These are phyloP conservation scores for Gracilariopsis chorda DNA, from an alignment of 23 red algal species.

Conservation along the genomic window DNA sequence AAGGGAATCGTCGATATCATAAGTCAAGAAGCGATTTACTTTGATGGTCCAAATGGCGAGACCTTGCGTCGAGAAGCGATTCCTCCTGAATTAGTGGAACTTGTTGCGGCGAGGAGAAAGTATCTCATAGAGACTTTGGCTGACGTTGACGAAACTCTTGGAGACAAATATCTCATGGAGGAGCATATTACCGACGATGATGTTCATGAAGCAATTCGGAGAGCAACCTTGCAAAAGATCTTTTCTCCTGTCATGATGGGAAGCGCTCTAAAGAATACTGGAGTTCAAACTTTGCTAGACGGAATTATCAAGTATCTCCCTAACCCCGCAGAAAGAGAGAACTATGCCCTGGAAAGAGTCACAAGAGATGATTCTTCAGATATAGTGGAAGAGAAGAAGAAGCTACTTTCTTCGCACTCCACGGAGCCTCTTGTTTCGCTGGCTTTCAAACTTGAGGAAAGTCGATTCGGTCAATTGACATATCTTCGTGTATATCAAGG, in stretches of 20 bases:
- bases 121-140: slow-evolving; percentile 81
- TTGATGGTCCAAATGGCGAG: slow-evolving; percentile 91
- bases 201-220: slow-evolving; percentile 80
- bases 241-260: slow-evolving; percentile 88
- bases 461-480: slow-evolving; percentile 95
- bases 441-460: slow-evolving; percentile 98
- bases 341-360: slow-evolving; percentile 42
- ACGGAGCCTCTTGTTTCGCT: slow-evolving; percentile 70
- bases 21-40: slow-evolving; percentile 77
- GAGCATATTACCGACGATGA: slow-evolving; percentile 73
- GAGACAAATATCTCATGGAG: slow-evolving; percentile 83
- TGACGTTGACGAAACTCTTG: slow-evolving; percentile 92
- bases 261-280: slow-evolving; percentile 94
- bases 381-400: slow-evolving; percentile 42
- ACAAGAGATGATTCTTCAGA: slow-evolving; percentile 26
- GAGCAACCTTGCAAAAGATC: slow-evolving; percentile 79
- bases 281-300: slow-evolving; percentile 94
- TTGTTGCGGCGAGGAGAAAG: slow-evolving; percentile 55
- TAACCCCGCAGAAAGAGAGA: slow-evolving; percentile 76
- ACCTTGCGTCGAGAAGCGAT: slow-evolving; percentile 27
- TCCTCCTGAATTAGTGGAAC: slow-evolving; percentile 21
- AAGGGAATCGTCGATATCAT: slow-evolving; percentile 91
- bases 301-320: slow-evolving; percentile 91
- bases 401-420: slow-evolving; percentile 54
- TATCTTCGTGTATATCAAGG: slow-evolving; percentile 97